Base-by-base conservation (phyloP, 495 filamentous ascomycete genomes). In the Hypomontagnella monticulosa region DNA sequence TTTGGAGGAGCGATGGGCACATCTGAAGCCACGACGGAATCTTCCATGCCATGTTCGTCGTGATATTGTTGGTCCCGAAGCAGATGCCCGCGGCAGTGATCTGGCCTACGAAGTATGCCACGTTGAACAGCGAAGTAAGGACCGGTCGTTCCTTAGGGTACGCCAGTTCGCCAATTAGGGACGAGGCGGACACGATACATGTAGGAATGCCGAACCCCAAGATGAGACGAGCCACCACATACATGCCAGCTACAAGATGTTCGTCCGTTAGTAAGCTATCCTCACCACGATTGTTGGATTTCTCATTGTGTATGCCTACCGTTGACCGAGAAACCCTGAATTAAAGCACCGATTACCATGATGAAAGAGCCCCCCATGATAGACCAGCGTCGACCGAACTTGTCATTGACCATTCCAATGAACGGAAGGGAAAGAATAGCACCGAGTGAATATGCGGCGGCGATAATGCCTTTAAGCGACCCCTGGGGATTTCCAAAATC, bases 81-180 rank as follows among this genome's bases (percentile, higher is more conserved):
- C 79, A 80, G 14, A 89, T 83, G 12, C 79, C 83, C 0, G 86
- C 85, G 7, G 87, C 87, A n/a, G 84, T 75, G 46, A 90, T 84
- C 53, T 84, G 80, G 4, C 88, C 87, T 48, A 88, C 75, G 78
- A 81, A 91, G 73, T 86, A 91, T 5, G 82, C 79, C 12, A 78
- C 83, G 71, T 91, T 90, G 79, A 90, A 91, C 7, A 91, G 83
- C 1, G 86, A 87, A 11, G 85, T 89, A 15, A 91, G 63, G 36
- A 87, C 81, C 2, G 84, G 79, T 36, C 87, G 82, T 65, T 90
- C 85, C 67, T 87, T 88, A 9, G 88, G 89, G 70, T 88, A 84
- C 0, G 80, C 81, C 14, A 91, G 76, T 59, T 91, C 89, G 49
- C 84, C 87, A 19, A 91, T 83, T 54, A 90, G 67, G 8, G 81